Percentiles rank a stretch among this genome's conserved stretches.
These are phyloP conservation scores for Guadua angustifolia DNA, from an alignment of 176 grass and related monocot species.

Conservation along the genomic window DNA sequence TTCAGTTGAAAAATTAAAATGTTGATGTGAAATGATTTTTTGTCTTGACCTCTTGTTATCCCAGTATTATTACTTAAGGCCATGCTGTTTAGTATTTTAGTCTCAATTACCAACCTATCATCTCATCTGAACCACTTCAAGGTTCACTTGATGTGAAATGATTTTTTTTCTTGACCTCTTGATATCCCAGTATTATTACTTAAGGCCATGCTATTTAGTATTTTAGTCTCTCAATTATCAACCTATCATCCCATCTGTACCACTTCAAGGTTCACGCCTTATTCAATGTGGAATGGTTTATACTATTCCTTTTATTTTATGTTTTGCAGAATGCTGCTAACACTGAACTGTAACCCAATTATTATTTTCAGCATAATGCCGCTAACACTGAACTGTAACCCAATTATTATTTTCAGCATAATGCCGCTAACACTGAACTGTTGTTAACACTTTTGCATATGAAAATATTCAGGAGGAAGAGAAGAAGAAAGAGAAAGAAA, in stretches of 20 bases:
- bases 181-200: constrained; percentile 11
- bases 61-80: constrained; percentile 9
- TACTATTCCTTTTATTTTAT: constrained; percentile 19
- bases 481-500: constrained; percentile 81
- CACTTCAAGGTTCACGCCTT: background rate
- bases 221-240: no score
- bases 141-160: background rate
- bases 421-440: constrained; percentile 4
- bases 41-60: constrained; percentile 17
- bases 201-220: constrained; percentile 5
- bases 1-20: constrained; percentile 32
- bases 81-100: constrained; percentile 3
- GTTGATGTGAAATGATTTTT: constrained; percentile 1
- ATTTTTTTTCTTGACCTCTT: constrained; percentile 5
- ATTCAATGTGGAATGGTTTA: background rate
- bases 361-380: constrained; percentile 18
- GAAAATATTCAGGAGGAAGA: constrained; percentile 78
- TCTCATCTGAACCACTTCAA: no score
- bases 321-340: constrained; percentile 7
- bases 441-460: constrained; percentile 40
- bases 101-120: no score
- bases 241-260: no score
- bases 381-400: constrained; percentile 7
- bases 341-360: no score
- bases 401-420: constrained; percentile 24